Base-by-base conservation (phyloP, 345 rosid species). In the Nasturtium officinale region DNA sequence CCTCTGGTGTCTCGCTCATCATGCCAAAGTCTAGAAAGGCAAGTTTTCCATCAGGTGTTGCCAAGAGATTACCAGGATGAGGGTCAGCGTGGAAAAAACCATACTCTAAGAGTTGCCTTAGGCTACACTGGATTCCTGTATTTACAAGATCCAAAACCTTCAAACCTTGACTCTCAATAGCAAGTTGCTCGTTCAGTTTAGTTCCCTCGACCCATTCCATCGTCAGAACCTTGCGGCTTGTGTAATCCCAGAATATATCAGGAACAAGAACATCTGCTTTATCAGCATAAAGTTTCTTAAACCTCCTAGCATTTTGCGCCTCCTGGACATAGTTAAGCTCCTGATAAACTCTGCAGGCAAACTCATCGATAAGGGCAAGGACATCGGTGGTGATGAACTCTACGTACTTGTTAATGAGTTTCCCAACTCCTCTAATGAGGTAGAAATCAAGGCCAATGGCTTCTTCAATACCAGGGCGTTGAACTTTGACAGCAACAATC, bases 1-100 rank as follows among this genome's bases (percentile, higher is more conserved):
- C 96, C 85, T 94, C 99, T 5, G 99, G 99, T 68, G 99, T 91
- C 81, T 94, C 97, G 75, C 99, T 94, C 97, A 94, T 94, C 99
- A 94, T 94, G 26, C 99, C 97, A 79, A 91, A 94, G 76, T 94
- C 99, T 52, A 94, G 86, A 86, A 94, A 95, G 52, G 99, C 97
- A 71, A 95, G 97, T 81, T 87, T 95, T 11, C 99, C 99, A 58
- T 89, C 96, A 26, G 97, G 99, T 46, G 99, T 95, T 21, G 96
- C 99, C 84, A 95, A 79, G 60, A 95, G 96, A 70, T 95, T 95
- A 38, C 99, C 99, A 46, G 99, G 99, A 83, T 95, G 99, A 82
- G 99, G 99, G 53, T 91, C 99, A 11, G 97, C 99, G 64, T 95
- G 99, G 75, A 95, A 95, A 65, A 87, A 95, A 0, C 99, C 99